Percentiles rank a stretch among this genome's conserved stretches.
Conservation (phyloP, 2,329 filamentous ascomycete genomes). For the Colletotrichum melonis region DNA sequence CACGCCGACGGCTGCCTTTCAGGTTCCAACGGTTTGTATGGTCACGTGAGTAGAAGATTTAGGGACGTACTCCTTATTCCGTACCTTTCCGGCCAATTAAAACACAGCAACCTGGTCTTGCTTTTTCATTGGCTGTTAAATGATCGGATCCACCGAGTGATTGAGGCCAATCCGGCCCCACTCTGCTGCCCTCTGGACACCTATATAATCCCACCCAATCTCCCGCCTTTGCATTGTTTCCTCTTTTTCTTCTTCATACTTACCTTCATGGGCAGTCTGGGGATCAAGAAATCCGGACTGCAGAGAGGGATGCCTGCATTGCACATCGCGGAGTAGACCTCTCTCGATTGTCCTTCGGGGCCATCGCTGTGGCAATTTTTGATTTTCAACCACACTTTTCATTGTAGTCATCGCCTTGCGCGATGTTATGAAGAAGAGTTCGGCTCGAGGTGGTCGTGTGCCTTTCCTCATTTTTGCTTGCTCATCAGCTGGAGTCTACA, state of each 20-base stretch:
- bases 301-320: constrained; percentile 62
- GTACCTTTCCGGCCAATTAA: not conserved
- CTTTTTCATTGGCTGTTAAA: not conserved
- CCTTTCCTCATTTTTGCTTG: no score
- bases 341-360: constrained; percentile 39
- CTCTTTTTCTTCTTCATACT: constrained; percentile 55
- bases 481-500: no score
- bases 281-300: constrained; percentile 55
- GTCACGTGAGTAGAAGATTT: no score
- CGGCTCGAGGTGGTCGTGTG: no score
- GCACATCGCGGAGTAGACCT: constrained; percentile 52
- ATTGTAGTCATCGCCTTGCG: constrained; percentile 25
- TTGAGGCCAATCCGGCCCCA: not conserved
- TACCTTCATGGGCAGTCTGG: constrained; percentile 58
- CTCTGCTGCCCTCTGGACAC: not conserved
- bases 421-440: constrained; percentile 38
- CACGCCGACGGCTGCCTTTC: not conserved
- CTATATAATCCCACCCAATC: constrained; percentile 45
- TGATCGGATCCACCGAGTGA: not conserved
- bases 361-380: constrained; percentile 39
- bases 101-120: not conserved
- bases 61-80: not conserved
- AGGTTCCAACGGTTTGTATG: no score
- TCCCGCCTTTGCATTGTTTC: constrained; percentile 34
- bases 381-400: constrained; percentile 39